Percentiles rank a stretch among this genome's conserved stretches.
Evolutionary conservation across 2,329 filamentous ascomycete genomes (phyloP).

Genomic region (Thelonectria discophora): DNA sequence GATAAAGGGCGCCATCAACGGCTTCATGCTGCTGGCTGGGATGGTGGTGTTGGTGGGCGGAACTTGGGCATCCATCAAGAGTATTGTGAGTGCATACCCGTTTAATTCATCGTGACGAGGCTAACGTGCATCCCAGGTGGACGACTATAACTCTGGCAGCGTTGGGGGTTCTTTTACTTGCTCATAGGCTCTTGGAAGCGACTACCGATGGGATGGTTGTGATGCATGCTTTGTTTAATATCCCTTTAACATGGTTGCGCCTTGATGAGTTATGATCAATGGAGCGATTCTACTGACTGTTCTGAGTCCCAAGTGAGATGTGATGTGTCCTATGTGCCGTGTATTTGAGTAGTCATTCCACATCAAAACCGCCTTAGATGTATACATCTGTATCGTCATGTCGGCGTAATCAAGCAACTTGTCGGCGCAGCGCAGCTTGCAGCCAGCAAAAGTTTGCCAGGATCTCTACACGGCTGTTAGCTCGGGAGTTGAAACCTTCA

Average conservation of each 20-base stretch:
- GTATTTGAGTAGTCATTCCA: neutral
- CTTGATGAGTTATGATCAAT: no score
- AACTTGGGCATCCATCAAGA: constrained; percentile 24
- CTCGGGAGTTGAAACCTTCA: no score
- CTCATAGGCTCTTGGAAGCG: neutral
- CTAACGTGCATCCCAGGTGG: constrained; percentile 10
- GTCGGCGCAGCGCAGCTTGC: constrained; percentile 8
- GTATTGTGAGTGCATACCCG: constrained; percentile 15
- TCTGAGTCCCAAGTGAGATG: no score
- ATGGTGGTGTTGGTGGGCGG: constrained; percentile 22
- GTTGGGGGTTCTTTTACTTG: constrained; percentile 19
- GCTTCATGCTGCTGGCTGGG: constrained; percentile 23
- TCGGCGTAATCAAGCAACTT: neutral
- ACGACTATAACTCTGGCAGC: constrained; percentile 17
- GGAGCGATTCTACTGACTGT: no score
- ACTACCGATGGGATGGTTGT: neutral
- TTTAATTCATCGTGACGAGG: neutral
- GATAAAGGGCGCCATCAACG: constrained; percentile 21
- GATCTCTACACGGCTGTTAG: neutral
- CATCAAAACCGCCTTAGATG: no score
- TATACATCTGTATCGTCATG: neutral
- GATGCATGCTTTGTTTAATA: neutral
- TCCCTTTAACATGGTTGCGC: neutral
- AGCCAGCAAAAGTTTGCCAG: constrained; percentile 15
- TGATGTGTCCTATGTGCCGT: no score